Evolutionary conservation across 2,329 filamentous ascomycete genomes (phyloP).

Genomic region (Diaporthe ilicicola): DNA sequence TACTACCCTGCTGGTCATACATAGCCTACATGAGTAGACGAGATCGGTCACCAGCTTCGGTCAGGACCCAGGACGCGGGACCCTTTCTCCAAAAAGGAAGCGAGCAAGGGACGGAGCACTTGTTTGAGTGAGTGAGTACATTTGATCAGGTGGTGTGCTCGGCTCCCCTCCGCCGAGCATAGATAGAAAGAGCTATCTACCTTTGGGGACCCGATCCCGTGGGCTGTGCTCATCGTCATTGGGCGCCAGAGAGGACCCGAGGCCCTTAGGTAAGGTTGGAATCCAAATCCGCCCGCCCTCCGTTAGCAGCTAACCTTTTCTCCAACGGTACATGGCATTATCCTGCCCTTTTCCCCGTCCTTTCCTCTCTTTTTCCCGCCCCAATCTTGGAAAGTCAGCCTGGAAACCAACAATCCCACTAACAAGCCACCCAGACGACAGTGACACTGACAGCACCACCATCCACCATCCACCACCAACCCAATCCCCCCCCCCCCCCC

Average conservation of each 20-base stretch:
- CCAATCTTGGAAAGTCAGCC: not conserved
- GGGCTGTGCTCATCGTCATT: constrained; percentile 16
- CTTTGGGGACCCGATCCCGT: constrained; percentile 7
- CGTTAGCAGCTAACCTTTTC: constrained; percentile 15
- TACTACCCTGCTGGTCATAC: constrained; percentile 14
- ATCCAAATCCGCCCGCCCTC: constrained; percentile 1
- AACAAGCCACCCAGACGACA: not conserved
- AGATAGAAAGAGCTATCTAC: constrained; percentile 6
- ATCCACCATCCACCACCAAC: no score
- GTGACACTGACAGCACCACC: no score
- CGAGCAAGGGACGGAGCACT: not conserved
- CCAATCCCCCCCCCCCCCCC: no score
- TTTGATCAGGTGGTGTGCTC: constrained; percentile 20
- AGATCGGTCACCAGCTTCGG: constrained; percentile 13
- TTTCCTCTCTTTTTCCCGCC: constrained; percentile 17
- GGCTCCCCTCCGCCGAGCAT: not conserved
- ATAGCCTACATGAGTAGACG: not conserved
- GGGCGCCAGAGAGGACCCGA: not conserved
- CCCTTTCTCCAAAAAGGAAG: not conserved
- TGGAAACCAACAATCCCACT: constrained; percentile 2
- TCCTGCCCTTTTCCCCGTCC: not conserved
- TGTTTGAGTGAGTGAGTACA: not conserved
- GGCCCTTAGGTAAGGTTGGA: constrained; percentile 15
- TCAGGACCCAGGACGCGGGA: not conserved
- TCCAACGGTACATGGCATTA: not conserved